Evolutionary conservation across 148 eudicot genomes (phyloP).

Genomic region (Pharnaceum exiguum): DNA sequence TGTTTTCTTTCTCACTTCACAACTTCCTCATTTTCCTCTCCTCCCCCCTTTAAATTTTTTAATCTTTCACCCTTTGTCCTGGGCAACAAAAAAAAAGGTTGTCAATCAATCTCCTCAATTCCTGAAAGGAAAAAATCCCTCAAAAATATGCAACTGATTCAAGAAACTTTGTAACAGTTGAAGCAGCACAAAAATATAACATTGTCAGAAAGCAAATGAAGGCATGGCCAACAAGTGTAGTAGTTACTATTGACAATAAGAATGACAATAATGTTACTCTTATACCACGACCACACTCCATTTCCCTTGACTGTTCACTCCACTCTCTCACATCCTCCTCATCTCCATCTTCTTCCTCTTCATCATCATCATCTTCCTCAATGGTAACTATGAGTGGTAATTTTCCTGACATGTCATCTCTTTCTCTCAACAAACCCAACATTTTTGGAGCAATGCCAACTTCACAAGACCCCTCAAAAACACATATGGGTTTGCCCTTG

Average conservation of each 20-base stretch:
- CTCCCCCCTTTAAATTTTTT: neutral
- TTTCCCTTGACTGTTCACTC: neutral
- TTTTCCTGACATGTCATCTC: conserved; percentile 28
- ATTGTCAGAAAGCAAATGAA: conserved; percentile 30
- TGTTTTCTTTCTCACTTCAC: conserved; percentile 11
- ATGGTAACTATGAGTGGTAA: conserved; percentile 22
- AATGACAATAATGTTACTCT: conserved; percentile 4
- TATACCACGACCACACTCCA: no score
- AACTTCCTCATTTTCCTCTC: neutral
- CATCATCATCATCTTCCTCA: neutral
- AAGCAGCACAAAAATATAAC: neutral
- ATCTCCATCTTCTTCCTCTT: neutral
- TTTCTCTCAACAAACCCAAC: conserved; percentile 19
- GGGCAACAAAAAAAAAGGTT: no score
- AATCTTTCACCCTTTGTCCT: conserved; percentile 2
- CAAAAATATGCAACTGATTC: conserved; percentile 8
- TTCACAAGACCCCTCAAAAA: conserved; percentile 11
- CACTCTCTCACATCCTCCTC: neutral
- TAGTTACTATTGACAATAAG: conserved; percentile 6
- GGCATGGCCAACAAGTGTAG: conserved; percentile 38
- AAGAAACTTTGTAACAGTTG: conserved; percentile 27
- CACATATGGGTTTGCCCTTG: conserved; percentile 15
- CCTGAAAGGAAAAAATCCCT: neutral
- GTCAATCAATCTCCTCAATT: conserved; percentile 22
- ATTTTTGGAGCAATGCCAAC: neutral